Conservation (phyloP, 371 early-diverging fungal genomes). For the Pancytospora epiphaga region DNA sequence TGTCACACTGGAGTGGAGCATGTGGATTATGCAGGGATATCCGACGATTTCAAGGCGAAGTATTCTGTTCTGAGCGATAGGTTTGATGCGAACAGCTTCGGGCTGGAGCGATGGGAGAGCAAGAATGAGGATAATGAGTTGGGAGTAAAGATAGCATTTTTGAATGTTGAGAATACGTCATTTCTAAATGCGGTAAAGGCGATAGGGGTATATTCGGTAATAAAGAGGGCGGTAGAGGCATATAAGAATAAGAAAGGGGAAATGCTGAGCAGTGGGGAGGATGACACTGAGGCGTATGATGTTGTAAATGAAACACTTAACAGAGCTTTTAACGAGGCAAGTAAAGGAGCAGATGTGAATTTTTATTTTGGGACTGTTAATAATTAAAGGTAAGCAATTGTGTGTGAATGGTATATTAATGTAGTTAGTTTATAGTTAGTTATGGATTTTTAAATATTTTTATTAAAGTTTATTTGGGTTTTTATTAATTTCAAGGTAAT, state of each 20-base stretch:
- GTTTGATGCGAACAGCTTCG: conserved; percentile 62
- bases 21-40: conserved; percentile 60
- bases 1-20: conserved; percentile 64
- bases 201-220: conserved; percentile 61
- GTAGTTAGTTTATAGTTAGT: too few relatives aligned
- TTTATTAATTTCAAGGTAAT: too few relatives aligned
- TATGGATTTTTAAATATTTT: too few relatives aligned
- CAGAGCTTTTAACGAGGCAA: conserved; percentile 15
- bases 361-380: neutral
- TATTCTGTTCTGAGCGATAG: conserved; percentile 66
- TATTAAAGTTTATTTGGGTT: too few relatives aligned
- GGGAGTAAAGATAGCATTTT: conserved; percentile 66
- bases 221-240: conserved; percentile 66
- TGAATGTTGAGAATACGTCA: conserved; percentile 62
- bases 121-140: conserved; percentile 66
- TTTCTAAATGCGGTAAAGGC: conserved; percentile 64
- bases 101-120: conserved; percentile 63
- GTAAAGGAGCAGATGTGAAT: neutral
- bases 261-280: conserved; percentile 26
- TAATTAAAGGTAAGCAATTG: too few relatives aligned
- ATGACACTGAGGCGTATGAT: conserved; percentile 34
- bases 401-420: too few relatives aligned
- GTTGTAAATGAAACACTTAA: conserved; percentile 7
- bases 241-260: conserved; percentile 62
- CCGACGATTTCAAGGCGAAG: conserved; percentile 62